A percentile compares a stretch with the other conserved stretches of the same genome.
Conservation (phyloP, 1,284 basidiomycete genomes). For the Athelia psychrophila region DNA sequence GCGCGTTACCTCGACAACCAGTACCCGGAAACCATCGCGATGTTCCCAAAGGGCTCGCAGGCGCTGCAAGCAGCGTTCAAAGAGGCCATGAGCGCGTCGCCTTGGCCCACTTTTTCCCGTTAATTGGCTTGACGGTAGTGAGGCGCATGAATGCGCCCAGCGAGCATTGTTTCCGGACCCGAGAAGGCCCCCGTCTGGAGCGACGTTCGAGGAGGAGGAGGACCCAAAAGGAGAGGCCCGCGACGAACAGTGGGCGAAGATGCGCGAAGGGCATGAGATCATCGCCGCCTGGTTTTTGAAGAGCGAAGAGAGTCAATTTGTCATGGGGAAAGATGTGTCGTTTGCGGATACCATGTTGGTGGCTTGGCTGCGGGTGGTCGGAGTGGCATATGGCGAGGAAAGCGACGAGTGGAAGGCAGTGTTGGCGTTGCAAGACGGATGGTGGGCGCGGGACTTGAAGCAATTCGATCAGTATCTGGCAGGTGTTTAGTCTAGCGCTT, state of each 20-base stretch:
- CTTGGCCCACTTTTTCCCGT: slow-evolving; percentile 14
- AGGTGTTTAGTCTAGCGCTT: too few species aligned
- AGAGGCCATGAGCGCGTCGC: slow-evolving; percentile 15
- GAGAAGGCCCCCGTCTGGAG: slow-evolving; percentile 31
- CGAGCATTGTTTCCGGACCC: slow-evolving; percentile 34
- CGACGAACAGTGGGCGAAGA: slow-evolving; percentile 26
- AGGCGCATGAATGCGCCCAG: slow-evolving; percentile 26
- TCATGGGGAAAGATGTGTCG: slow-evolving; percentile 1
- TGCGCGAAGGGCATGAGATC: slow-evolving; percentile 24
- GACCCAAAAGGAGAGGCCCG: slow-evolving; percentile 22
- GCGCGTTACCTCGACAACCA: slow-evolving; percentile 29
- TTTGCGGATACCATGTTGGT: neutral
- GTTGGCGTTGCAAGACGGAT: too few species aligned
- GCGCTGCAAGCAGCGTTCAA: slow-evolving; percentile 31
- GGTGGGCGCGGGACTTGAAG: too few species aligned
- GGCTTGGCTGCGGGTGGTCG: neutral
- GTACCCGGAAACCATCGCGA: slow-evolving; percentile 35
- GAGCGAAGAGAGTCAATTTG: slow-evolving; percentile 26
- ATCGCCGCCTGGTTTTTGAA: slow-evolving; percentile 28
- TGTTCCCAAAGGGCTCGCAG: slow-evolving; percentile 23
- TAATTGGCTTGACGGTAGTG: slow-evolving; percentile 21
- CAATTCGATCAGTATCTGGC: too few species aligned
- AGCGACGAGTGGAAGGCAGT: too few species aligned
- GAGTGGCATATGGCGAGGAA: neutral
- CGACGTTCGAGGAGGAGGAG: slow-evolving; percentile 33